Percentiles rank a stretch among this genome's conserved stretches.
Conservation (phyloP, 768 basidiomycete species). For the Macrolepiota albuminosa region DNA sequence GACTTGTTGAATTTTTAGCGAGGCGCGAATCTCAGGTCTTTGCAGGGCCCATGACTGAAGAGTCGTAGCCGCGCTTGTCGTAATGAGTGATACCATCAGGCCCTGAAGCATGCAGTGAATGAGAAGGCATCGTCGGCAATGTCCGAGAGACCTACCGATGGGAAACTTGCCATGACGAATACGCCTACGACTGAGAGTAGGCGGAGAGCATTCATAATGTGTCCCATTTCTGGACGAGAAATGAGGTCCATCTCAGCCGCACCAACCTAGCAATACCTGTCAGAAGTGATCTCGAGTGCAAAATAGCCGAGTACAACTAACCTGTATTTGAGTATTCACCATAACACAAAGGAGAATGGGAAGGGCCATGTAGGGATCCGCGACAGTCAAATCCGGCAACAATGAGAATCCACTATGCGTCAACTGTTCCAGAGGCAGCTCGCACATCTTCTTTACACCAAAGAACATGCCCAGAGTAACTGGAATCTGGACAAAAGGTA, state of each 20-base stretch:
- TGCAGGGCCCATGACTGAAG: conserved; percentile 48
- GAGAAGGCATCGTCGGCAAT: background rate
- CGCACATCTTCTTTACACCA: conserved; percentile 67
- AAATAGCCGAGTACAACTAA: conserved; percentile 27
- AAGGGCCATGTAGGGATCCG: conserved; percentile 75
- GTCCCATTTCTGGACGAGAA: conserved; percentile 50
- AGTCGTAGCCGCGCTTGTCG: conserved; percentile 38
- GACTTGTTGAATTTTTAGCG: conserved; percentile 33
- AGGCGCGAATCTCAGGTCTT: conserved; percentile 32
- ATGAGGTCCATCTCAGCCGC: conserved; percentile 52
- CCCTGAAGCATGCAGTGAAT: conserved; percentile 23
- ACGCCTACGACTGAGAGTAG: conserved; percentile 46
- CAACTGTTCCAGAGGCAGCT: conserved; percentile 69
- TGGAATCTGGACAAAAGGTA: conserved; percentile 62
- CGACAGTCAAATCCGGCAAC: conserved; percentile 70
- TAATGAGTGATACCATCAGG: conserved; percentile 37
- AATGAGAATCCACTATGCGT: conserved; percentile 69
- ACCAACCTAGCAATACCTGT: conserved; percentile 27
- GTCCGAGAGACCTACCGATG: conserved; percentile 50
- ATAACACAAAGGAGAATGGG: conserved; percentile 51
- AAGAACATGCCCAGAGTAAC: conserved; percentile 83
- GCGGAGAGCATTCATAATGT: conserved; percentile 65
- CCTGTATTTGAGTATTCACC: conserved; percentile 71
- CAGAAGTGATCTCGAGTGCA: background rate
- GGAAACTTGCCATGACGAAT: conserved; percentile 49